phyloP scores from a whole-genome alignment of 345 rosid species.

The Acer yangbiense region DNA sequence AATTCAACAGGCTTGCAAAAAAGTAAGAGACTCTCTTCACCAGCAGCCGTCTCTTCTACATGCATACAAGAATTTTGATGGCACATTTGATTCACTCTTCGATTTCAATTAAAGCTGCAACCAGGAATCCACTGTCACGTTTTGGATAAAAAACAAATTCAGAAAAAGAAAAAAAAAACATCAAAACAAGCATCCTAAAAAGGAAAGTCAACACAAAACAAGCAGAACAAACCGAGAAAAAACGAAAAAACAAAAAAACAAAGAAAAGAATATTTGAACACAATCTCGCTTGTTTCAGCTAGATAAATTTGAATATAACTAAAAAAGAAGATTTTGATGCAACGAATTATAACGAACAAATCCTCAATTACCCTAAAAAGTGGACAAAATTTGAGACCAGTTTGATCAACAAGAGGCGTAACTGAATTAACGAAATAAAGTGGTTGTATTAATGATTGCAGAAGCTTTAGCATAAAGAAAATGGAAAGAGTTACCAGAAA shows the following conservation, averaged over 20 bases:
- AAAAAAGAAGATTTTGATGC: not conserved
- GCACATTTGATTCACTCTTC: slow-evolving; percentile 58
- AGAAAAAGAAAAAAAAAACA: not conserved
- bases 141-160: not conserved
- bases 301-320: not conserved
- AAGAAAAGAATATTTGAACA: not conserved
- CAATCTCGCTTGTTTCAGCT: not conserved
- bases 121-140: not conserved
- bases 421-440: not conserved
- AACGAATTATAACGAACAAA: not conserved
- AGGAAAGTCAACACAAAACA: not conserved
- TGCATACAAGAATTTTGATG: slow-evolving; percentile 62
- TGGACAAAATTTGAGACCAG: not conserved
- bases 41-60: slow-evolving; percentile 62
- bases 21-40: slow-evolving; percentile 67
- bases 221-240: not conserved
- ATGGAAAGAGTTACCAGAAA: slow-evolving; percentile 11
- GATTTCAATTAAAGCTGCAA: slow-evolving; percentile 10
- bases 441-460: not conserved
- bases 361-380: not conserved
- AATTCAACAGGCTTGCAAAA: slow-evolving; percentile 82
- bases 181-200: not conserved
- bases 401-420: not conserved
- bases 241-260: not conserved
- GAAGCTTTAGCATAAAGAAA: not conserved